phyloP scores from a whole-genome alignment of 2,329 filamentous ascomycete genomes.

The Albifimbria verrucaria region DNA sequence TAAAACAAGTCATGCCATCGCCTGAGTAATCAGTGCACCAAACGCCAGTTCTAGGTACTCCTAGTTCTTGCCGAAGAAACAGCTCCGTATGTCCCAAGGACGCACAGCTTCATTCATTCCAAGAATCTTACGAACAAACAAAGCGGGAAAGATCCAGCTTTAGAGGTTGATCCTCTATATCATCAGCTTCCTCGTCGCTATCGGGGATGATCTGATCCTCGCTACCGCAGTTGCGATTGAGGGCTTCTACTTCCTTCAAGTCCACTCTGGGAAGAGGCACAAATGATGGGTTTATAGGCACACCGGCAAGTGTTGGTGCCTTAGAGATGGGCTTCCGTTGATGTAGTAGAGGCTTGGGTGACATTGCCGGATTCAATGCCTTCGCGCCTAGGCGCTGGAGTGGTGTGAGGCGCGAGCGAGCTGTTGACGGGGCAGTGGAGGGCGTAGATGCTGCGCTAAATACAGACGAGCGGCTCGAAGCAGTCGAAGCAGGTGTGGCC shows the following conservation, averaged over 20 bases:
- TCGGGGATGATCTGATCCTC: slow-evolving; percentile 55
- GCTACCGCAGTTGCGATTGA: slow-evolving; percentile 48
- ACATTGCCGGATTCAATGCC: slow-evolving; percentile 29
- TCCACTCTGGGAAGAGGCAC: slow-evolving; percentile 54
- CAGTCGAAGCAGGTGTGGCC: slow-evolving; percentile 31
- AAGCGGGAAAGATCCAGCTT: slow-evolving; percentile 49
- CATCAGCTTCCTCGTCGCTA: slow-evolving; percentile 47
- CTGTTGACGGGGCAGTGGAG: slow-evolving; percentile 40
- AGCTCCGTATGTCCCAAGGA: background rate
- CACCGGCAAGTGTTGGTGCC: slow-evolving; percentile 23
- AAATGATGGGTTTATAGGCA: slow-evolving; percentile 51
- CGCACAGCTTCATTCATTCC: slow-evolving; percentile 3
- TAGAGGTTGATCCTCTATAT: slow-evolving; percentile 34
- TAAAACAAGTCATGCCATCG: no score
- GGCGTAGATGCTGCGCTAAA: slow-evolving; percentile 33
- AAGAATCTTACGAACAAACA: slow-evolving; percentile 4
- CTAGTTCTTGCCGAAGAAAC: no score
- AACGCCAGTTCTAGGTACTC: no score
- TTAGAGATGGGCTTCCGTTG: slow-evolving; percentile 20
- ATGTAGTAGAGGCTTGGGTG: slow-evolving; percentile 16
- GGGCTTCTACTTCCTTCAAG: slow-evolving; percentile 47
- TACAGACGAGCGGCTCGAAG: slow-evolving; percentile 30
- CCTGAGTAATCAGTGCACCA: no score
- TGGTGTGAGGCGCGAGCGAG: slow-evolving; percentile 45
- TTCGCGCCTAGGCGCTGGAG: slow-evolving; percentile 50